Conservation (phyloP, 2,329 filamentous ascomycete genomes). For the Aschersonia sp. region DNA sequence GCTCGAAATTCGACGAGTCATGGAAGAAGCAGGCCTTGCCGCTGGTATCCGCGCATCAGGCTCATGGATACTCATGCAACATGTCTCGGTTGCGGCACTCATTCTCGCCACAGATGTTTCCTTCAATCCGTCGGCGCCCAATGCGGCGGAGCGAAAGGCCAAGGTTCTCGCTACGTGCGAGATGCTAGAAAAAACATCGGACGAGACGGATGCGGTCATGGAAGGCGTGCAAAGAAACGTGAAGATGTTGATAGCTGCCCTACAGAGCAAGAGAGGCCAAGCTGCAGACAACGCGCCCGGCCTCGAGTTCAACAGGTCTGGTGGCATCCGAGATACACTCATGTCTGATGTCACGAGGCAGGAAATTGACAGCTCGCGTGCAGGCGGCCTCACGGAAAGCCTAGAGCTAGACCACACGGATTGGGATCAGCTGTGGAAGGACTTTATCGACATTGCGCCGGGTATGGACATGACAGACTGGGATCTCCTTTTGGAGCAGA, state of each 20-base stretch:
- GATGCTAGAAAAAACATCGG: slow-evolving; percentile 3
- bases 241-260: slow-evolving; percentile 2
- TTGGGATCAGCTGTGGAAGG: slow-evolving; percentile 4
- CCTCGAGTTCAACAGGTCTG: neutral
- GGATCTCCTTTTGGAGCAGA: slow-evolving; percentile 2
- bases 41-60: neutral
- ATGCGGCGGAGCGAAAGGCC: neutral
- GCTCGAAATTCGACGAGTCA: too few relatives aligned
- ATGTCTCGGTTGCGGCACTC: neutral
- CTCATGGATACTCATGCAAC: slow-evolving; percentile 3
- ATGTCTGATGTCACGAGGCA: neutral
- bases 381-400: neutral
- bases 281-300: neutral
- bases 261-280: neutral
- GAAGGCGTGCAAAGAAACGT: slow-evolving; percentile 4
- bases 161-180: slow-evolving; percentile 5
- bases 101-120: too few relatives aligned
- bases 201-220: slow-evolving; percentile 2
- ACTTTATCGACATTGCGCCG: slow-evolving; percentile 4
- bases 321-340: neutral
- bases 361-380: neutral
- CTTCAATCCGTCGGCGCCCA: too few relatives aligned
- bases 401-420: neutral
- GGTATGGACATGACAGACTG: slow-evolving; percentile 4
- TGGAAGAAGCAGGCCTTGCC: too few relatives aligned